Conservation (phyloP, 331 rosid species). For the Pyrus hybrid region DNA sequence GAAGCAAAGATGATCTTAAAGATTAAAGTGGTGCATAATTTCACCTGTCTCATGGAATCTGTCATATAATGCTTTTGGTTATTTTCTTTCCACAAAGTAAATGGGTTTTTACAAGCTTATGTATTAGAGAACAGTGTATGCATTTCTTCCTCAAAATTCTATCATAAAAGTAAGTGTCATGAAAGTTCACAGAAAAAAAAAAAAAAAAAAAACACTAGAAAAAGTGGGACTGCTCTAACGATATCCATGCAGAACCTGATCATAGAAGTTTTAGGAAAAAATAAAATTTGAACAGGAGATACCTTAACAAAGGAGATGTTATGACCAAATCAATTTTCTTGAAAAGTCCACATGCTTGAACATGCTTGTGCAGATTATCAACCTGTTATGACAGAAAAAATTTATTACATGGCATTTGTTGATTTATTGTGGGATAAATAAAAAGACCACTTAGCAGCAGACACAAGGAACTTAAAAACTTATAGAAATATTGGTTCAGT, state of each 20-base stretch:
- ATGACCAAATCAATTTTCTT: constrained; percentile 62
- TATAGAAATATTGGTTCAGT: background rate
- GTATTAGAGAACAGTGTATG: background rate
- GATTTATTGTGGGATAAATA: background rate
- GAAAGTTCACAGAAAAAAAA: background rate
- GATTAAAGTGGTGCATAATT: background rate
- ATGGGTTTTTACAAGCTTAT: background rate
- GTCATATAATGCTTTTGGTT: background rate
- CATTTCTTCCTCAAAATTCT: background rate
- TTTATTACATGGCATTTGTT: background rate
- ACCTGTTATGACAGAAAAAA: constrained; percentile 39
- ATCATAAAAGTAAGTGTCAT: background rate
- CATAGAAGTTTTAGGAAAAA: background rate
- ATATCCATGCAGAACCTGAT: background rate
- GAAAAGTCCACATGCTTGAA: constrained; percentile 48
- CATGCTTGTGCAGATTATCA: constrained; percentile 64
- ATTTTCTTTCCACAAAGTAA: background rate
- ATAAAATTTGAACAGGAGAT: constrained; percentile 1
- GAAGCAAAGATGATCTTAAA: background rate
- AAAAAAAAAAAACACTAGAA: background rate
- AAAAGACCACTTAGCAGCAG: background rate
- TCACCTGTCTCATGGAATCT: background rate
- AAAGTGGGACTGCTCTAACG: background rate
- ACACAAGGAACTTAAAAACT: background rate
- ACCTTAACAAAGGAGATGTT: constrained; percentile 79